Percentiles rank a stretch among this genome's conserved stretches.
phyloP scores from a whole-genome alignment of 352 stramenopile species.

The Discostella stelligera region DNA sequence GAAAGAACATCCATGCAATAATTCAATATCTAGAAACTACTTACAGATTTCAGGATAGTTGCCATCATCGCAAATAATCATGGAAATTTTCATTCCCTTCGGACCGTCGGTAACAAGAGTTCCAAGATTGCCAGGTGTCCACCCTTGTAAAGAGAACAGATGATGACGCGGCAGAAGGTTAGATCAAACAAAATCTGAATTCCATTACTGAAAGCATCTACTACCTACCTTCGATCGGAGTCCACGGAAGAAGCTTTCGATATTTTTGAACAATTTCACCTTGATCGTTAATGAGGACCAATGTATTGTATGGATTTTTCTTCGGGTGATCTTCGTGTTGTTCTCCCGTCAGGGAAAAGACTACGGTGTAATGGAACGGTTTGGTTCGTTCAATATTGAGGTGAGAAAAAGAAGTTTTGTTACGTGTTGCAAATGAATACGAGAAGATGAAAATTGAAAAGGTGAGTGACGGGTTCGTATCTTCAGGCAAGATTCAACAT shows the following conservation, averaged over 20 bases:
- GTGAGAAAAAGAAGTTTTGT: too few relatives aligned
- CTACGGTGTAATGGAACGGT: too few relatives aligned
- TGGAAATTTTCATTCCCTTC: slow-evolving; percentile 76
- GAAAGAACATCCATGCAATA: background rate
- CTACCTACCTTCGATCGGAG: slow-evolving; percentile 69
- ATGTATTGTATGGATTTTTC: slow-evolving; percentile 80
- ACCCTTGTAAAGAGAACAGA: slow-evolving; percentile 15
- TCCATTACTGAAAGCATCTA: background rate
- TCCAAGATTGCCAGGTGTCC: slow-evolving; percentile 62
- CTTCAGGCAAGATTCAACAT: too few relatives aligned
- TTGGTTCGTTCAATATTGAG: too few relatives aligned
- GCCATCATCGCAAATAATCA: slow-evolving; percentile 82
- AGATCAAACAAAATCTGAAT: background rate
- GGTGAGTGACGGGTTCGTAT: too few relatives aligned
- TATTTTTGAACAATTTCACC: slow-evolving; percentile 81
- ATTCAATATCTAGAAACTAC: slow-evolving; percentile 4
- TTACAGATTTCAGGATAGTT: slow-evolving; percentile 76
- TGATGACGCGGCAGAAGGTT: background rate
- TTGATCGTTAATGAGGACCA: slow-evolving; percentile 72
- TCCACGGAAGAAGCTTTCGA: slow-evolving; percentile 75
- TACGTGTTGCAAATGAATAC: too few relatives aligned
- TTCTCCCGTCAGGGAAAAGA: slow-evolving; percentile 76
- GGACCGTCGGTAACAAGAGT: slow-evolving; percentile 69
- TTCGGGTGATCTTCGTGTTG: slow-evolving; percentile 78
- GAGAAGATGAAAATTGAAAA: too few relatives aligned